Evolutionary conservation across 129 eudicot genomes (phyloP).

Genomic region (Pittosporum tobira): DNA sequence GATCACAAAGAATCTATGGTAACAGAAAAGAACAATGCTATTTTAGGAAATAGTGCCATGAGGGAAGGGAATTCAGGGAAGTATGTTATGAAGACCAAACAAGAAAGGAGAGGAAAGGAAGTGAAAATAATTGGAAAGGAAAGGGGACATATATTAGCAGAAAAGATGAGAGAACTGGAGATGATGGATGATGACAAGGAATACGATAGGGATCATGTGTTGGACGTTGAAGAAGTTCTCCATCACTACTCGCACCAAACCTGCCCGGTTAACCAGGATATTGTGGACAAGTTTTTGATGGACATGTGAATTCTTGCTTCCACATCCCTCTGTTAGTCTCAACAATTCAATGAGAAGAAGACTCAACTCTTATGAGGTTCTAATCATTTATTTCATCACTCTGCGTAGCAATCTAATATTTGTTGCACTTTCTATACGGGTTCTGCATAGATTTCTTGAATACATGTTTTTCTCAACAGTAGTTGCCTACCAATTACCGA

Average conservation of each 20-base stretch:
- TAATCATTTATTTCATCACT: no score
- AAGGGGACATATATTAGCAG: constrained; percentile 33
- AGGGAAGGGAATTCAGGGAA: no score
- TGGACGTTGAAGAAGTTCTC: constrained; percentile 79
- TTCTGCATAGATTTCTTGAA: no score
- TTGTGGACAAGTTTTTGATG: constrained; percentile 76
- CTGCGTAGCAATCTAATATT: no score
- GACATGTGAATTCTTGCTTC: constrained; percentile 69
- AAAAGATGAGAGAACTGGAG: constrained; percentile 71
- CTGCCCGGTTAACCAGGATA: constrained; percentile 70
- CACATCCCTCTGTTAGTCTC: constrained; percentile 36
- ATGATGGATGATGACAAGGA: constrained; percentile 71
- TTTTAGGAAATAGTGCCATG: no score
- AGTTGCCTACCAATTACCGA: no score
- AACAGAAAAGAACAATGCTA: no score
- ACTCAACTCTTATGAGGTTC: constrained; percentile 30
- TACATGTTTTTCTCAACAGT: no score
- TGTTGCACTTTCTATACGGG: no score
- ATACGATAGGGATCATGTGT: constrained; percentile 57
- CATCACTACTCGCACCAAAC: constrained; percentile 80
- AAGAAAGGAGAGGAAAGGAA: constrained; percentile 6
- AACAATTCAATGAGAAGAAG: constrained; percentile 48
- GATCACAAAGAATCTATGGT: no score
- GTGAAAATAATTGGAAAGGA: constrained; percentile 8
- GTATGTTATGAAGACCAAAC: background rate